Conservation (phyloP, 176 grass and related monocot genomes). For the Oryza glaberrima region DNA sequence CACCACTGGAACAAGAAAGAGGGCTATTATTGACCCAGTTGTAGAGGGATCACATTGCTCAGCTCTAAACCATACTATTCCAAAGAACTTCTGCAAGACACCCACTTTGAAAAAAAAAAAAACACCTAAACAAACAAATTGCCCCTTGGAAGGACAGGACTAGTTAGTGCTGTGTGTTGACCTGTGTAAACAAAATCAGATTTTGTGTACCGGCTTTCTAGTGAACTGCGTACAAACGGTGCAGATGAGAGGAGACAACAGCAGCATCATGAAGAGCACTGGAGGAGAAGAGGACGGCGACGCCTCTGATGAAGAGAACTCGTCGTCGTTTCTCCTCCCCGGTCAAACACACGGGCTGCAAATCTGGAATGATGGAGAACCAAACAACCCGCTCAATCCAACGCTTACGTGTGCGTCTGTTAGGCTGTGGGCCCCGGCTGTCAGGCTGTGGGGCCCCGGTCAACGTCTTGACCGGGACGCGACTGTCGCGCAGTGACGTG, state of each 20-base stretch:
- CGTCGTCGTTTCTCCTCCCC: neutral
- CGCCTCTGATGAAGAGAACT: neutral
- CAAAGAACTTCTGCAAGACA: no score
- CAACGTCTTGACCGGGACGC: neutral
- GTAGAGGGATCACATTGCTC: no score
- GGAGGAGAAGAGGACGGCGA: neutral
- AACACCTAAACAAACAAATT: no score
- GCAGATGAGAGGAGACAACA: neutral
- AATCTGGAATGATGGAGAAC: neutral
- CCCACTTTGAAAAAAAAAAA: no score
- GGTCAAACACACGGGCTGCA: slow-evolving; percentile 18
- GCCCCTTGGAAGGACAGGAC: neutral
- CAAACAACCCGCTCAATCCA: neutral
- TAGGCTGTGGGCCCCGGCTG: neutral
- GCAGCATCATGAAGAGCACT: neutral
- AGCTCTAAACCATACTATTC: no score
- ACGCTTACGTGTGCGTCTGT: neutral
- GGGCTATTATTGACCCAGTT: no score
- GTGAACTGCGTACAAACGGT: neutral
- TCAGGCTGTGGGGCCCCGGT: neutral
- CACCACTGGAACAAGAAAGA: neutral
- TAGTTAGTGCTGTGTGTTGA: neutral
- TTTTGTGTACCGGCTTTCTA: neutral
- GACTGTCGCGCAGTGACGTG: neutral
- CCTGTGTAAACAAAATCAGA: neutral